Evolutionary conservation across 1,284 basidiomycete genomes (phyloP), one percentile per base, ranked within the genome.

Genomic region (Inonotus obliquus): DNA sequence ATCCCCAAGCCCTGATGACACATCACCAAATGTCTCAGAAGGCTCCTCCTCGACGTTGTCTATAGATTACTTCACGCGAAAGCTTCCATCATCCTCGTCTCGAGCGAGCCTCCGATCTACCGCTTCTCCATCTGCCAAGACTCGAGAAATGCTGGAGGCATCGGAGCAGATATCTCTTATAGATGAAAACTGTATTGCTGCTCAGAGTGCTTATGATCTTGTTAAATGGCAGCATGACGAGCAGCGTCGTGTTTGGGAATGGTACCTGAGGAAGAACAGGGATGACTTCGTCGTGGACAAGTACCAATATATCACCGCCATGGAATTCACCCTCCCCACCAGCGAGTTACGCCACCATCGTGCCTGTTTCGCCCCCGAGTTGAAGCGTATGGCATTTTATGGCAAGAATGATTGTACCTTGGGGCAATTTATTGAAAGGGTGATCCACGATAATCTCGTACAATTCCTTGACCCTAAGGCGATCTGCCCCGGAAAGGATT

Each of bases 381-480:
- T 96, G 51, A 81, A 82, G 38, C 87, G 89, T 63, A 85, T 92
- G 75, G 89, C 86, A 27, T 98, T 96, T 74, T 99, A 99, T 70
- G 92, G 94, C 54, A 86, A 92, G 62, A 92, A 93, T 65, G 96
- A 99, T 72, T 86, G 85, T 72, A 95, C 96, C 1, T 81, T 99
- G 4, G 94, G 94, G 0, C 92, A 95, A 70, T 97, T 91, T 75
- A 89, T 99, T 65, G 93, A 96, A 68, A 85, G 89, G 48, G 83
- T 85, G 0, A 85, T 89, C 39, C 80, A 81, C 57, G 91, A 94
- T 47, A 87, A 83, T 1, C 74, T 88, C 7, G 81, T 83, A 17
- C 83, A 87, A 60, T 86, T 86, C 69, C 72, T 87, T 57, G 86
- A 90, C 69, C 83, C 87, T 17, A 89, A 83, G 69, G 85, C 87